Evolutionary conservation across 2,329 filamentous ascomycete genomes (phyloP), one percentile per base, ranked within the genome.

Genomic region (Amauroascus niger): DNA sequence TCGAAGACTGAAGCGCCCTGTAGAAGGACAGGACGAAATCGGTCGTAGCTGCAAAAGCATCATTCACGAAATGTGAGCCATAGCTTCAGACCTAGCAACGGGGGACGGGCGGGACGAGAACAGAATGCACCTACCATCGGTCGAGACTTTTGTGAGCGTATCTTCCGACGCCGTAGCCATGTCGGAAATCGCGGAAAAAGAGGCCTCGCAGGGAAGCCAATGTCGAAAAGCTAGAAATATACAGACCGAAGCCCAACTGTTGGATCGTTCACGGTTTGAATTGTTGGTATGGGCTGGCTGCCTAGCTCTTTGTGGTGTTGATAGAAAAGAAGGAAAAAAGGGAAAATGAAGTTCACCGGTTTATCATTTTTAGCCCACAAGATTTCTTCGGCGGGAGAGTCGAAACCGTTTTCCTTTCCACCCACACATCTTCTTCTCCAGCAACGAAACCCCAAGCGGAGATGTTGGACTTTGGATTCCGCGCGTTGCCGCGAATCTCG

Each of bases 1-100:
- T 76, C 40, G 75, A 69, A 55, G 76, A 78, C 68, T 85, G 82
- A 49, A 94, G 74, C n/a, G 84, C 78, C 26, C 78, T 75, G 72
- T 95, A 95, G 74, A 86, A 95, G 58, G 79, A 75, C 57, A 84
- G 81, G 60, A 85, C 76, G 63, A 95, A 91, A 52, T 71, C 74
- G 61, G 85, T 79, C 51, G 87, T 85, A 56, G 83, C 87, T 87
- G 60, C 26, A 49, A 32, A 20, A 43, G 35, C 18, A 55, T 43
- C 16, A 39, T 41, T 41, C 22, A 8, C 11, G 24, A 13, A 24
- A 20, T 4, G 11, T 9, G 4, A 22, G 16, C 2, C 4, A n/a
- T 13, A 41, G 24, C 6, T 5, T 6, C 2, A 24, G 11, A 3
- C 6, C 7, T 24, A 2, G 7, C 39, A 11, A 2, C 2, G 20